Conservation (phyloP, 2,329 filamentous ascomycete species). For the Clonostachys byssicola region DNA sequence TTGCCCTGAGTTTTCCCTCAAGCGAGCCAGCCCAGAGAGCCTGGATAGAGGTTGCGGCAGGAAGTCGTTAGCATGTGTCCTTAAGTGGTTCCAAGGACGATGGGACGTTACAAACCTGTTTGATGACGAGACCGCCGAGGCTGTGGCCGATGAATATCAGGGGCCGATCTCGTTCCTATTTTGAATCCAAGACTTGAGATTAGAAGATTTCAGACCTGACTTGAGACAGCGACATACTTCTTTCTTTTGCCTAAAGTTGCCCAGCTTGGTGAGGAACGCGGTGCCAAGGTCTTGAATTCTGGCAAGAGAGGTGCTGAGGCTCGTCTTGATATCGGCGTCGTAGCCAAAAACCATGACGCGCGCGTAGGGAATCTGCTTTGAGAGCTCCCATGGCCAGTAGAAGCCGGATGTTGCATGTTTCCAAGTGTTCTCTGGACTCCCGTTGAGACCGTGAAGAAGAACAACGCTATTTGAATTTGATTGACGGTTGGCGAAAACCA, state of each 20-base stretch:
- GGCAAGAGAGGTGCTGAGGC: constrained; percentile 2
- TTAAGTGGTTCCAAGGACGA: constrained; percentile 4
- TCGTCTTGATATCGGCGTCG: constrained; percentile 2
- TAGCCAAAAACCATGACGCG: constrained; percentile 8
- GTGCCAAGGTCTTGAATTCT: constrained; percentile 2
- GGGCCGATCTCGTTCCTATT: background rate
- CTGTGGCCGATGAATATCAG: constrained; percentile 7
- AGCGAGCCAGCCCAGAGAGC: background rate
- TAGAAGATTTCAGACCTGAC: no score
- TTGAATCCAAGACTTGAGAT: no score
- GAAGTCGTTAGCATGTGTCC: background rate
- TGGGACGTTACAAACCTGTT: constrained; percentile 3
- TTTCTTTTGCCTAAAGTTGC: background rate
- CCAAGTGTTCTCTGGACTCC: constrained; percentile 3
- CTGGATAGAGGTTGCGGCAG: constrained; percentile 1
- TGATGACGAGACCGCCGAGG: constrained; percentile 7
- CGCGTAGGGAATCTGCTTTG: constrained; percentile 1
- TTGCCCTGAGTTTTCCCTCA: no score
- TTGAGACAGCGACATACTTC: background rate
- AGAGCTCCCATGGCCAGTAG: constrained; percentile 4
- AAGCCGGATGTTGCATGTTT: constrained; percentile 3
- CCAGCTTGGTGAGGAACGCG: background rate
- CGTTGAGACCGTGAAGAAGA: constrained; percentile 5
- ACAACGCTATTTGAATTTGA: constrained; percentile 3
- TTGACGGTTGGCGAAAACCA: no score